Evolutionary conservation across 2,329 filamentous ascomycete species (phyloP).

Genomic region (Sarocladium strictum): DNA sequence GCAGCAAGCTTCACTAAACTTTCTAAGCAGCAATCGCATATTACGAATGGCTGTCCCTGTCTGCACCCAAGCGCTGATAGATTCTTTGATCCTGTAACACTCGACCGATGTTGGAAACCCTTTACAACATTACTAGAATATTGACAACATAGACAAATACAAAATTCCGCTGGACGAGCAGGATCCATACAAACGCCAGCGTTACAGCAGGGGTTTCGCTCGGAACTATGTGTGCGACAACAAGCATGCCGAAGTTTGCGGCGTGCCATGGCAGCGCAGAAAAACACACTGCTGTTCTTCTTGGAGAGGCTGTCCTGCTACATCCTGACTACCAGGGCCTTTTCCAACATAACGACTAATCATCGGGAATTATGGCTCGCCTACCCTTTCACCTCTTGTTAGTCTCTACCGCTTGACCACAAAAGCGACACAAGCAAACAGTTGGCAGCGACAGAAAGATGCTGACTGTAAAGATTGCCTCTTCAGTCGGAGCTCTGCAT

Average conservation of each 20-base stretch:
- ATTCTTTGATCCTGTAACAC: neutral
- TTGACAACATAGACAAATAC: neutral
- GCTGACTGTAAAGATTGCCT: neutral
- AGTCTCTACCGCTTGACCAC: neutral
- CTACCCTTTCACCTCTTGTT: slow-evolving; percentile 1
- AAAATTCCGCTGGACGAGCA: neutral
- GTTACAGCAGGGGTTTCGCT: neutral
- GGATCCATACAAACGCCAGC: neutral
- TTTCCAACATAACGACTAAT: neutral
- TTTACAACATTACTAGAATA: neutral
- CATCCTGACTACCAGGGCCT: neutral
- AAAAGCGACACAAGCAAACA: neutral
- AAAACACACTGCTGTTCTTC: neutral
- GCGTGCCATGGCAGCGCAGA: neutral
- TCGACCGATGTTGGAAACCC: neutral
- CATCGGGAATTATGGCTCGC: neutral
- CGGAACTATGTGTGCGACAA: neutral
- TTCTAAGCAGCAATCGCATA: neutral
- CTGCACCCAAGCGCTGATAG: neutral
- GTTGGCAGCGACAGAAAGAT: neutral
- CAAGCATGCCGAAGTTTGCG: neutral
- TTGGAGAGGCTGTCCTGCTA: slow-evolving; percentile 2
- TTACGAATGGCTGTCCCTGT: neutral
- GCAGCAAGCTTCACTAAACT: neutral
- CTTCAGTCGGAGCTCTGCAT: neutral